phyloP scores from a whole-genome alignment of 2,329 filamentous ascomycete species.

The Thermochaetoides dissita region DNA sequence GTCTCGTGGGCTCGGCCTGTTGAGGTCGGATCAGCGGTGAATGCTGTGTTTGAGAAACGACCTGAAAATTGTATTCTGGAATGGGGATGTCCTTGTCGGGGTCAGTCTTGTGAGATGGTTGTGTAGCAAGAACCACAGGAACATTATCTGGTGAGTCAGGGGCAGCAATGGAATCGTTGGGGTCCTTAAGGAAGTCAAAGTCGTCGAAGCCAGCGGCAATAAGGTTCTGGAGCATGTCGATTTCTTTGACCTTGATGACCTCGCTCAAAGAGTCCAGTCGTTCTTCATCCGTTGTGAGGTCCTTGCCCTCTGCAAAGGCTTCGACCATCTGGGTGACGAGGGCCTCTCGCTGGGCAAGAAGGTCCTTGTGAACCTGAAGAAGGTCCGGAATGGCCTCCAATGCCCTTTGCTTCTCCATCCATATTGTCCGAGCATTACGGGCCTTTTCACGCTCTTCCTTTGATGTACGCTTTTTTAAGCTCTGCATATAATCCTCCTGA shows the following conservation, averaged over 20 bases:
- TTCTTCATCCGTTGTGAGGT: conserved; percentile 38
- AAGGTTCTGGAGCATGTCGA: conserved; percentile 27
- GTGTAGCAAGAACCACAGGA: conserved; percentile 31
- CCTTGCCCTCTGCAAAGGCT: conserved; percentile 35
- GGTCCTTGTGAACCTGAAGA: conserved; percentile 27
- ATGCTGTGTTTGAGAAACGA: conserved; percentile 31
- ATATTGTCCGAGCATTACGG: conserved; percentile 34
- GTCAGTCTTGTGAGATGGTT: conserved; percentile 21
- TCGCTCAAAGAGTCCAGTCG: conserved; percentile 34
- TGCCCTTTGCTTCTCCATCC: conserved; percentile 32
- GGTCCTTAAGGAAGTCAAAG: conserved; percentile 23
- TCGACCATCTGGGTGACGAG: conserved; percentile 33
- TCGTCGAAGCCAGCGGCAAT: conserved; percentile 32
- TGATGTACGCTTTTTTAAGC: conserved; percentile 32
- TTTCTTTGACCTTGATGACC: conserved; percentile 30
- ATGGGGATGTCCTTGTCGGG: conserved; percentile 20
- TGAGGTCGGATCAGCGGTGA: neutral
- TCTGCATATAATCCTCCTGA: conserved; percentile 31
- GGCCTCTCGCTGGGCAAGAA: conserved; percentile 30
- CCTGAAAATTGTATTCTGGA: conserved; percentile 27
- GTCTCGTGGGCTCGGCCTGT: too few relatives aligned
- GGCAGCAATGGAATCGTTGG: conserved; percentile 16
- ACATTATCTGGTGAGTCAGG: conserved; percentile 14
- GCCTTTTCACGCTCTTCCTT: conserved; percentile 32
- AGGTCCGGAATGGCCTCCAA: conserved; percentile 28